phyloP scores from a whole-genome alignment of 2,329 filamentous ascomycete genomes.

The Pestalotiopsis fici region DNA sequence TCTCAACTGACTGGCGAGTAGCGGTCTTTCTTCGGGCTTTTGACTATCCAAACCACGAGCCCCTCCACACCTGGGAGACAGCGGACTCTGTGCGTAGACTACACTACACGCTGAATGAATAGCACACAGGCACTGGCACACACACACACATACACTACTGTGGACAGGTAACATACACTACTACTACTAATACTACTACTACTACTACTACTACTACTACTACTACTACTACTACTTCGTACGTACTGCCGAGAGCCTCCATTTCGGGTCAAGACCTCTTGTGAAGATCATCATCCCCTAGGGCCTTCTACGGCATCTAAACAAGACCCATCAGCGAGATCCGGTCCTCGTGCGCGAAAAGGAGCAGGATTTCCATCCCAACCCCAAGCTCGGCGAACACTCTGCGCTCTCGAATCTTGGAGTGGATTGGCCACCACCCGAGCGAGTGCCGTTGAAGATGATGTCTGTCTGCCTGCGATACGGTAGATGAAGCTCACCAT shows the following conservation, averaged over 20 bases:
- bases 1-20: not conserved
- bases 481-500: not conserved
- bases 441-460: not conserved
- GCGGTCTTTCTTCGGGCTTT: conserved; percentile 3
- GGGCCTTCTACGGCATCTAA: not conserved
- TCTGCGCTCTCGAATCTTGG: not conserved
- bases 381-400: not conserved
- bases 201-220: no score
- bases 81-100: not conserved
- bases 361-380: not conserved
- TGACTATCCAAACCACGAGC: conserved; percentile 4
- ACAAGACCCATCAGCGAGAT: not conserved
- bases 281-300: not conserved
- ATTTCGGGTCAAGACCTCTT: not conserved
- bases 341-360: not conserved
- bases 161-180: not conserved
- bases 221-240: no score
- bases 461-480: not conserved
- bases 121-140: not conserved
- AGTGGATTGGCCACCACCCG: not conserved
- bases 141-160: not conserved
- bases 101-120: not conserved
- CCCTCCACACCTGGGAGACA: not conserved
- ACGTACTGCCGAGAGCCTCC: not conserved
- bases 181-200: no score